These are phyloP conservation scores for Dentipellis sp. DNA, from an alignment of 768 basidiomycete genomes.

Conservation along the genomic window DNA sequence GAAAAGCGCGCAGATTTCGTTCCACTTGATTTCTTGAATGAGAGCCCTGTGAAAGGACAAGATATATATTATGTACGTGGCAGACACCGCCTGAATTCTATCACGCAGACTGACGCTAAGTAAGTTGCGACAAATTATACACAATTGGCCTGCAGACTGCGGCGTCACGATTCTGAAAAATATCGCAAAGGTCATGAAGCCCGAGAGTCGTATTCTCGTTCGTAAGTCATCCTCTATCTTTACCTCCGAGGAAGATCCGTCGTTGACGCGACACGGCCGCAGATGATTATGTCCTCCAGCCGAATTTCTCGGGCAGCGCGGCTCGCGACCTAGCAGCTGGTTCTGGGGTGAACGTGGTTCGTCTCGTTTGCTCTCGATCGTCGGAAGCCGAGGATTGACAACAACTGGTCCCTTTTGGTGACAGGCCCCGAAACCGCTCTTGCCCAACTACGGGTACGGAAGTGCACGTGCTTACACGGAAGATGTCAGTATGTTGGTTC, in stretches of 20 bases:
- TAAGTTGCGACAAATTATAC: constrained; percentile 16
- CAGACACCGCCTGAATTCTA: neutral
- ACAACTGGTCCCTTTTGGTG: neutral
- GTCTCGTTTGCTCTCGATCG: neutral
- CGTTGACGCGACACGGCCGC: no score
- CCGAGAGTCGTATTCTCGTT: constrained; percentile 24
- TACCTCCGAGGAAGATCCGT: no score
- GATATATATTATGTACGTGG: neutral
- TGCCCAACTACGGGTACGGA: constrained; percentile 23
- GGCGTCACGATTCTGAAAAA: constrained; percentile 22
- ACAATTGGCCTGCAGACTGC: constrained; percentile 29
- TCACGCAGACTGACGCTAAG: neutral
- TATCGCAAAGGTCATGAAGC: constrained; percentile 20
- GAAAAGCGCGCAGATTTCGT: neutral
- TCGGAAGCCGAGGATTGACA: neutral
- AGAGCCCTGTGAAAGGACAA: constrained; percentile 13
- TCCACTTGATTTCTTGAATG: constrained; percentile 12
- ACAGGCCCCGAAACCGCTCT: constrained; percentile 26
- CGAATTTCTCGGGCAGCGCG: neutral
- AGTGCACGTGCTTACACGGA: neutral
- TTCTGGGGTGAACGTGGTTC: neutral
- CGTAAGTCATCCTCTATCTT: constrained; percentile 15
- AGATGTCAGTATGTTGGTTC: neutral
- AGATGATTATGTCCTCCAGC: neutral
- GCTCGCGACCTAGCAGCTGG: neutral